Evolutionary conservation across 208 protist species (phyloP), one percentile per base, ranked within the genome.

Genomic region (Acanthamoeba culbertsoni): DNA sequence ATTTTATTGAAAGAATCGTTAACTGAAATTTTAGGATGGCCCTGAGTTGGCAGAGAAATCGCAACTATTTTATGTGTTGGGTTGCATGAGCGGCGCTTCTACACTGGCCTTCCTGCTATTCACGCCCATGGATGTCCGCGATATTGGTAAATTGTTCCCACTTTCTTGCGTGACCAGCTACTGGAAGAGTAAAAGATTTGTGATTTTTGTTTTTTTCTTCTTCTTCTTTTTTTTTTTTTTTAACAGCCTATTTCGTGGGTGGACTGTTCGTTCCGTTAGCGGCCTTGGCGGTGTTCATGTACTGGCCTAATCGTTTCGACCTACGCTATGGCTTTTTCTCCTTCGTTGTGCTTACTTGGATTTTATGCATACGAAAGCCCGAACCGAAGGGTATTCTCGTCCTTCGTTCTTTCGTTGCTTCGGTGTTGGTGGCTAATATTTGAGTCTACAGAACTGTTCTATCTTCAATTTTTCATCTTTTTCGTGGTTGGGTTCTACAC

Each of bases 401-500:
- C 28, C 23, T 86, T 7, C 79, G 45, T 48, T 40, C 40, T 57
- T 48, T 5, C 48, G 16, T 28, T 31, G 8, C 7, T 48, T 31
- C 48, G n/a, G 14, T 28, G n/a, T 14, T 14, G 14, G 51, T 20
- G 35, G n/a, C 14, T 43, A 12, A 31, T 40, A 20, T 26, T 89
- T 62, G n/a, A 20, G 23, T 10, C 7, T 45, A 20, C 43, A 89
- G 79, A 89, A 48, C 45, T 89, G 6, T 89, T 89, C 28, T 89
- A 89, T 31, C 45, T 89, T 26, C 79, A 89, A 23, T 89, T 89
- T 37, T 89, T 65, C 79, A 89, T 89, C 45, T 89, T 89, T 48
- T 89, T 89, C 79, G 28, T 89, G 6, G 45, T 65, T 10, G 79
- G 79, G 1, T 57, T 65, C 79, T 89, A 65, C 53, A 65, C 53